Evolutionary conservation across 345 rosid species (phyloP), one percentile per base, ranked within the genome.

Genomic region (Dovyalis caffra): DNA sequence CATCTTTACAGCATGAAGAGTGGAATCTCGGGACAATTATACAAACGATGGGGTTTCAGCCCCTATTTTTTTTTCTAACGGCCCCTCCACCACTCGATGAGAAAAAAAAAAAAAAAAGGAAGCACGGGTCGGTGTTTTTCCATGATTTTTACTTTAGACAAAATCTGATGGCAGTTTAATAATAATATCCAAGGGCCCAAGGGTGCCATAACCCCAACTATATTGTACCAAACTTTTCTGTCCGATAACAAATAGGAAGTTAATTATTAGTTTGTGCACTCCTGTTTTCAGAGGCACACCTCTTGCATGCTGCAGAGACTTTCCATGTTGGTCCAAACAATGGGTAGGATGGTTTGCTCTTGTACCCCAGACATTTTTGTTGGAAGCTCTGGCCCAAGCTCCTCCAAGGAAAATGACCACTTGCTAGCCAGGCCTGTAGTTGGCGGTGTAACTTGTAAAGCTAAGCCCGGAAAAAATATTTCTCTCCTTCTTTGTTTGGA

Each of bases 111-210:
- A 14, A 21, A 6, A 35, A 61, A n/a, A 1, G 2, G 12, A 35
- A 64, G 43, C 38, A 35, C 28, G 79, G 74, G 68, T 34, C 26
- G 79, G 81, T 66, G 74, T 32, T 43, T n/a, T 40, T 60, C 68
- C 56, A 68, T 81, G 16, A 74, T 78, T 65, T 56, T 58, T 29
- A 68, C 71, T 78, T 53, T 74, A 34, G 32, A 40, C 66, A 71
- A 74, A 58, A 71, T 71, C 74, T 74, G 79, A 62, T 11, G 66
- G 5, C 70, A 74, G 74, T 74, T 73, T 37, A 37, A 37, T 37
- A 65, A 69, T 81, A 35, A 69, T 47, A 34, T 45, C 25, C 47
- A 16, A 33, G 7, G 45, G 25, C 25, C 8, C 58, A 21, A 51
- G 8, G 23, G 58, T 51, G 26, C 58, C 21, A n/a, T 21, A 3